Evolutionary conservation across 768 basidiomycete genomes (phyloP).

Genomic region (Amanita rubescens): DNA sequence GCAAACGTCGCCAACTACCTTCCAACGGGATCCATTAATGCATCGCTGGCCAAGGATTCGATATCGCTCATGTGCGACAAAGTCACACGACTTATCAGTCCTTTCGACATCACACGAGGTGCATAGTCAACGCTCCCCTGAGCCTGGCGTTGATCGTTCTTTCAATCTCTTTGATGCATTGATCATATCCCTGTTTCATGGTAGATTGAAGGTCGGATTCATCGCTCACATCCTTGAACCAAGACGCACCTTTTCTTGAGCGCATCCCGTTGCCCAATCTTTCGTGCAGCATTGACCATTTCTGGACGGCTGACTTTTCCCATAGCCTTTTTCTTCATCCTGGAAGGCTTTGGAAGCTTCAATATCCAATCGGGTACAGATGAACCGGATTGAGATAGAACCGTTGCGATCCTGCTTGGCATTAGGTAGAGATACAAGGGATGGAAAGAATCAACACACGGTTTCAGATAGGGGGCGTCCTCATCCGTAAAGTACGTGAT

Average conservation of each 20-base stretch:
- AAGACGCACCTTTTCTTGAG: conserved; percentile 59
- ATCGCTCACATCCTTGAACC: neutral
- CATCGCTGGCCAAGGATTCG: neutral
- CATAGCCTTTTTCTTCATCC: conserved; percentile 79
- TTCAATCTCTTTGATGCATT: conserved; percentile 64
- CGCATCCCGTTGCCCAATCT: conserved; percentile 60
- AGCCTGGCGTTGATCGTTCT: conserved; percentile 24
- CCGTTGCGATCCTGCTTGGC: conserved; percentile 76
- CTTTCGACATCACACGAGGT: neutral
- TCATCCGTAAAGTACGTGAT: conserved; percentile 95
- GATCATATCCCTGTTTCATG: conserved; percentile 64
- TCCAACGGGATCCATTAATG: neutral
- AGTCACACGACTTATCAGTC: neutral
- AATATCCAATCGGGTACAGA: conserved; percentile 91
- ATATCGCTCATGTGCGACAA: neutral
- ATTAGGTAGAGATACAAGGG: neutral
- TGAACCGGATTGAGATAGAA: conserved; percentile 89
- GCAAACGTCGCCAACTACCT: neutral
- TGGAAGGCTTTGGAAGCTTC: conserved; percentile 90
- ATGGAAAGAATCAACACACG: conserved; percentile 38
- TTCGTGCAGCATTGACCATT: conserved; percentile 60
- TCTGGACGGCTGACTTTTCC: conserved; percentile 79
- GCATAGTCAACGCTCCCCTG: conserved; percentile 7
- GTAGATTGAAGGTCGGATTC: neutral
- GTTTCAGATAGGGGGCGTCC: conserved; percentile 87